Conservation (phyloP, 2,329 filamentous ascomycete species). For the Diaporthe vexans region DNA sequence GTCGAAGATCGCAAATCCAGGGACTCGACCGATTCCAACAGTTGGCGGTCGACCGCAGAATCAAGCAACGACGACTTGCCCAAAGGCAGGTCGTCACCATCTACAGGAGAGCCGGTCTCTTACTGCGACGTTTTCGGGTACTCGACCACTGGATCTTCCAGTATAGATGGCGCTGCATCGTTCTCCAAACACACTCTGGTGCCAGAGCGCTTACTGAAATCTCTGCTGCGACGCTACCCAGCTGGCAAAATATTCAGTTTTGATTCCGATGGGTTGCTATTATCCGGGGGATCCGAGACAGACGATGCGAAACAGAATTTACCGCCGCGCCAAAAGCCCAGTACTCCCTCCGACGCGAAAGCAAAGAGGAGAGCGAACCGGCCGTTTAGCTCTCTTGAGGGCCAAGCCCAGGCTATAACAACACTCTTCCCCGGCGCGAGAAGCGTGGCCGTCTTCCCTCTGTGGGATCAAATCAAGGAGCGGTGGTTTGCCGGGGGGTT, state of each 20-base stretch:
- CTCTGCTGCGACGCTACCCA: slow-evolving; percentile 60
- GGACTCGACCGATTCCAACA: slow-evolving; percentile 43
- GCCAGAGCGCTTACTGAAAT: slow-evolving; percentile 55
- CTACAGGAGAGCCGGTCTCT: background rate
- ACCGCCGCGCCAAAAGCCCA: background rate
- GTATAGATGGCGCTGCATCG: slow-evolving; percentile 49
- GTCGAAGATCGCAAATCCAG: slow-evolving; percentile 41
- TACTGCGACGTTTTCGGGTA: slow-evolving; percentile 55
- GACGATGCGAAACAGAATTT: background rate
- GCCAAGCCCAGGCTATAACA: slow-evolving; percentile 20
- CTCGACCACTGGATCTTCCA: slow-evolving; percentile 52
- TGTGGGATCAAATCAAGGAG: slow-evolving; percentile 58
- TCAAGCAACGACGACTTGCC: slow-evolving; percentile 32
- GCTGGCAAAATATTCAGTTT: slow-evolving; percentile 62
- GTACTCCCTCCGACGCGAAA: slow-evolving; percentile 26
- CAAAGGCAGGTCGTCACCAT: background rate
- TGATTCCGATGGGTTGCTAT: slow-evolving; percentile 43
- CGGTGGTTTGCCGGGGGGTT: slow-evolving; percentile 43
- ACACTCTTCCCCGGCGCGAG: slow-evolving; percentile 57
- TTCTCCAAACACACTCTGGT: slow-evolving; percentile 46
- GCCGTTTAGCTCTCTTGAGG: slow-evolving; percentile 47
- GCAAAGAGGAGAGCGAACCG: slow-evolving; percentile 47
- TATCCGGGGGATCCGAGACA: slow-evolving; percentile 26
- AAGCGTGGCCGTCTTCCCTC: slow-evolving; percentile 61
- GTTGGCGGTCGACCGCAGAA: slow-evolving; percentile 29